Percentiles rank a stretch among this genome's conserved stretches.
These are phyloP conservation scores for Epichloe aotearoae DNA, from an alignment of 2,329 filamentous ascomycete genomes.

Conservation along the genomic window DNA sequence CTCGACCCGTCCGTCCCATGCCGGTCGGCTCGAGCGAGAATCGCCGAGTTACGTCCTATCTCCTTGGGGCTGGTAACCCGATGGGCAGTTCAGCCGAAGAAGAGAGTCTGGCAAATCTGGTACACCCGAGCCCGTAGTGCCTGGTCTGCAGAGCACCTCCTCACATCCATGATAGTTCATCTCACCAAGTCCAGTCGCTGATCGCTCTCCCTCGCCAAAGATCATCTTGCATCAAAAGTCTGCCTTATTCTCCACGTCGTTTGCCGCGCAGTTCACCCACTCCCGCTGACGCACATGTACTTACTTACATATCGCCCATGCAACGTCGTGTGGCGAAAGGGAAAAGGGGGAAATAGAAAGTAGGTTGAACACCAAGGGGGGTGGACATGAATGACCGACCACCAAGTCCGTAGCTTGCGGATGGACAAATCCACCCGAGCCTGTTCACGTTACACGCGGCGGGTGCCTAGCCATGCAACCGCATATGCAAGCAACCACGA, in stretches of 20 bases:
- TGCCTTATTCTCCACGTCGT: not conserved
- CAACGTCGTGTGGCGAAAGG: not conserved
- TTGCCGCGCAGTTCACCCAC: not conserved
- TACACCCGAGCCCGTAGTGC: no score
- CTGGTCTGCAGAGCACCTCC: no score
- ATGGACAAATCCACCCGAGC: not conserved
- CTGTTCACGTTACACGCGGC: not conserved
- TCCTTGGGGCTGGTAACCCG: no score
- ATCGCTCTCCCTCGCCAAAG: not conserved
- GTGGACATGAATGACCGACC: not conserved
- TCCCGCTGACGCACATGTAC: not conserved
- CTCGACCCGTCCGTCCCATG: no score
- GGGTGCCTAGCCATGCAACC: not conserved
- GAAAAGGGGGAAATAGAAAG: no score
- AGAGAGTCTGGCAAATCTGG: no score
- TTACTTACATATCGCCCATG: not conserved
- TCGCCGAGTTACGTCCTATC: no score
- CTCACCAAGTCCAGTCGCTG: not conserved
- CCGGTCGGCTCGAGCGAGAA: no score
- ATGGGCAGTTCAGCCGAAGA: no score
- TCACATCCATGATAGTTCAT: no score
- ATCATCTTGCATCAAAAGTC: not conserved
- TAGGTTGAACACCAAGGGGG: no score
- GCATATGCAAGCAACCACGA: not conserved
- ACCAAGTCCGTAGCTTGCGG: not conserved